Base-by-base conservation (phyloP, 768 basidiomycete genomes). In the Krasilnikovozyma curviuscula region DNA sequence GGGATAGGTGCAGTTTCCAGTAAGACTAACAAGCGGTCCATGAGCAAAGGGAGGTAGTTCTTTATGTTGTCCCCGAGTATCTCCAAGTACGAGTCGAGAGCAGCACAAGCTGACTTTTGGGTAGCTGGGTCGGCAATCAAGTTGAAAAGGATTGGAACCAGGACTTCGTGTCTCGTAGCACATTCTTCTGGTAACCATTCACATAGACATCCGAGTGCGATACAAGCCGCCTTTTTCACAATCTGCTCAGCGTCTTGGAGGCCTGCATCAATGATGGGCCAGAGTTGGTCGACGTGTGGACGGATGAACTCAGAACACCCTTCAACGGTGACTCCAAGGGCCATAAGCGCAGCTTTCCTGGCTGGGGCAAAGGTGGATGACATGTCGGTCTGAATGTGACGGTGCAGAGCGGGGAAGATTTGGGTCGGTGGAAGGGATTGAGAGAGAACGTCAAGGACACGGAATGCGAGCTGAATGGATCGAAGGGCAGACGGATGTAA, bases 291-390 rank as follows among this genome's bases (percentile, higher is more conserved):
- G 73, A 98, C 85, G 56, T 86, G 73, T 8, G 89, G 85, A 29
- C 85, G 84, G 76, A 98, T 95, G 68, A 70, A 97, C 69, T 97
- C 89, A 67, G 81, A 84, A 70, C 91, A 95, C 16, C 93, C 93
- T 64, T 98, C 93, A 49, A 97, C 86, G 38, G 79, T 77, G 42
- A 97, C 84, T 55, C 93, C 93, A 42, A 98, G 77, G 1, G 89
- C 83, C 59, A 91, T 83, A 69, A 97, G 79, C 7, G 88, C 91
- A 40, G 83, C 83, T 45, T 91, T 88, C 28, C 93, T 79, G 59
- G 77, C 69, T 44, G 72, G 69, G 0, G 85, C 73, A 55, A 95
- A 79, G 7, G 76, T 65, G 2, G 85, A 88, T 7, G 71, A 69
- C 67, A 88, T 83, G 67, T 89, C 95, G 48, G 80, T 73, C 53